Conservation (phyloP, 768 basidiomycete species). For the Nidularia pulvinata region DNA sequence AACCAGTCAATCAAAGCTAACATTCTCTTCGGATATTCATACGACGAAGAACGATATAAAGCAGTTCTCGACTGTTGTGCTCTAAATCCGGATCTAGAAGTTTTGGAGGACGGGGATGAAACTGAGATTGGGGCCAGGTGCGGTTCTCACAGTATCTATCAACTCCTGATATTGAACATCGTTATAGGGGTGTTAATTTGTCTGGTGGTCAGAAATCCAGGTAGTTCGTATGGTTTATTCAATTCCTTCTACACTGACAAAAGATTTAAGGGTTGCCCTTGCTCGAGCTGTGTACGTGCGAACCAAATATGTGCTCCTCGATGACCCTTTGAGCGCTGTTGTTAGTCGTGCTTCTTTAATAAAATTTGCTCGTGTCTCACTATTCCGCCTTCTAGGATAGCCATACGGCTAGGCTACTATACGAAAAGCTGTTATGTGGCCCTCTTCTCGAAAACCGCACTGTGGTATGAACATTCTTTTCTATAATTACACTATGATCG, state of each 20-base stretch:
- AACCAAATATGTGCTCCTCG: constrained; percentile 48
- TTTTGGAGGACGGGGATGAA: constrained; percentile 84
- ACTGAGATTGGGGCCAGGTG: constrained; percentile 78
- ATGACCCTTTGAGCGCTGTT: constrained; percentile 66
- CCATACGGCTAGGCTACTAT: constrained; percentile 58
- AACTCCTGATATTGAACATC: neutral
- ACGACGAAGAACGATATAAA: constrained; percentile 73
- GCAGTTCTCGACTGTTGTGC: constrained; percentile 63
- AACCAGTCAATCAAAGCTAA: constrained; percentile 80
- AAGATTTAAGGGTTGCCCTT: constrained; percentile 46
- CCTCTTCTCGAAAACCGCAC: constrained; percentile 63
- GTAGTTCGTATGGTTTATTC: constrained; percentile 19
- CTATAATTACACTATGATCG: neutral
- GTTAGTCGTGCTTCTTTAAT: constrained; percentile 34
- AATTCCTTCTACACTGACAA: neutral
- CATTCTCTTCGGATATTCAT: constrained; percentile 76
- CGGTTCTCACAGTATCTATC: neutral
- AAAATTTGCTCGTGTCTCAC: neutral
- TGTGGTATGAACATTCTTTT: constrained; percentile 30
- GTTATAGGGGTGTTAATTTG: constrained; percentile 45
- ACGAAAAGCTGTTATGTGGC: constrained; percentile 61
- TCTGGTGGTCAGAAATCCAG: constrained; percentile 67
- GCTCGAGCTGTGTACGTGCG: constrained; percentile 63
- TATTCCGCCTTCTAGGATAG: constrained; percentile 42
- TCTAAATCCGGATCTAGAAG: constrained; percentile 74